Conservation (phyloP, 768 basidiomycete genomes). For the Boletus huronensis region DNA sequence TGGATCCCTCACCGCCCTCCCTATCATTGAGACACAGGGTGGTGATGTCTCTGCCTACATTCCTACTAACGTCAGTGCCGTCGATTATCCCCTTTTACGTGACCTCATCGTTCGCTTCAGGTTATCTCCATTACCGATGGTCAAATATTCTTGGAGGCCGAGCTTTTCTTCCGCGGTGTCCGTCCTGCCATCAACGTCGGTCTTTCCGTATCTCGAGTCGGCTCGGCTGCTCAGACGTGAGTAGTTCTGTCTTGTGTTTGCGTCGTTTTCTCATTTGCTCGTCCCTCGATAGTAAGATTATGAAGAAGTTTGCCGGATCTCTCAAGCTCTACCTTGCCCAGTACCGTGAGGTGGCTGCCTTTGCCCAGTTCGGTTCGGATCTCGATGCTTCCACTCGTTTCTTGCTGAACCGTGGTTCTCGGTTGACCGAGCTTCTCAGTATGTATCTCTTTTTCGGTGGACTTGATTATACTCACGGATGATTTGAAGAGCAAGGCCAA, state of each 20-base stretch:
- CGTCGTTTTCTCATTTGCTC: background rate
- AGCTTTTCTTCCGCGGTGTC: constrained; percentile 99
- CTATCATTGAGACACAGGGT: constrained; percentile 99
- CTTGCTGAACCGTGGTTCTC: constrained; percentile 96
- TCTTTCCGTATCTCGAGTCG: constrained; percentile 99
- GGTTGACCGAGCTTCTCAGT: constrained; percentile 95
- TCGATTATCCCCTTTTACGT: background rate
- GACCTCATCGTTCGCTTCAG: constrained; percentile 37
- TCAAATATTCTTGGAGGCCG: constrained; percentile 99
- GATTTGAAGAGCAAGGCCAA: constrained; percentile 85
- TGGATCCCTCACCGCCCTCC: constrained; percentile 96
- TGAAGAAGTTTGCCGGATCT: constrained; percentile 99
- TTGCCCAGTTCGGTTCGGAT: constrained; percentile 99
- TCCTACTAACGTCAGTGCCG: constrained; percentile 71
- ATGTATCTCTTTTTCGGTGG: constrained; percentile 22
- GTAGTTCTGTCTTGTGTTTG: constrained; percentile 25
- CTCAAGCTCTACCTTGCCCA: constrained; percentile 99
- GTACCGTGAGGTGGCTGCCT: constrained; percentile 99
- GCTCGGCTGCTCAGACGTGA: constrained; percentile 99
- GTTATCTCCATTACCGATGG: constrained; percentile 99
- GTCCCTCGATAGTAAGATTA: constrained; percentile 71
- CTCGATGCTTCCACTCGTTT: constrained; percentile 99
- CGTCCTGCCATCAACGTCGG: constrained; percentile 99
- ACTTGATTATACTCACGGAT: constrained; percentile 11
- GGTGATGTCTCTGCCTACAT: constrained; percentile 99